A percentile compares a stretch with the other conserved stretches of the same genome.
Conservation (phyloP, 768 basidiomycete species). For the Collybia mongolica region DNA sequence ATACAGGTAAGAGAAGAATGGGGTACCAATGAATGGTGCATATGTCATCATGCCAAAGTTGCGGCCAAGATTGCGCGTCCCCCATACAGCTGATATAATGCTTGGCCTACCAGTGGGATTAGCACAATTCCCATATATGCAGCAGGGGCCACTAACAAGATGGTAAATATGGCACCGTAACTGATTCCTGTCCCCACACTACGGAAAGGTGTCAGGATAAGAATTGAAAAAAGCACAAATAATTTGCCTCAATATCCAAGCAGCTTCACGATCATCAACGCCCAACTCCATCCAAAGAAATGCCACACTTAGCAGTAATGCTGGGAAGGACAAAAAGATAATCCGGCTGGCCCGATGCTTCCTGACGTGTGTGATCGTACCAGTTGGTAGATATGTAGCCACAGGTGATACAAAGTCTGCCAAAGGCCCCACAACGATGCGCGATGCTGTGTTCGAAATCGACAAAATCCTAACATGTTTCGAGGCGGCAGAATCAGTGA, state of each 20-base stretch:
- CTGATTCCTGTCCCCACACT: conserved; percentile 67
- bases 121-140: background rate
- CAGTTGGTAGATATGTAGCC: conserved; percentile 39
- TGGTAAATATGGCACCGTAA: conserved; percentile 71
- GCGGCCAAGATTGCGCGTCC: conserved; percentile 63
- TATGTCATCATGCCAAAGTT: conserved; percentile 78
- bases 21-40: conserved; percentile 74
- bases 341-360: conserved; percentile 62
- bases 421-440: conserved; percentile 64
- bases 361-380: conserved; percentile 32
- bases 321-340: conserved; percentile 52
- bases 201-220: conserved; percentile 5
- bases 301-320: conserved; percentile 45
- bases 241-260: conserved; percentile 73
- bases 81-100: conserved; percentile 72
- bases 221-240: background rate
- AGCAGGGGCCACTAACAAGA: conserved; percentile 49
- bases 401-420: conserved; percentile 75
- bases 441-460: conserved; percentile 67
- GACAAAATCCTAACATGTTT: conserved; percentile 73
- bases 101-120: conserved; percentile 54
- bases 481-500: conserved; percentile 40
- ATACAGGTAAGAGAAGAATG: conserved; percentile 77
- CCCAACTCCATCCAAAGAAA: conserved; percentile 56
- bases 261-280: conserved; percentile 43